Conservation (phyloP, 2,329 filamentous ascomycete genomes). For the Aspergillus udagawae region DNA sequence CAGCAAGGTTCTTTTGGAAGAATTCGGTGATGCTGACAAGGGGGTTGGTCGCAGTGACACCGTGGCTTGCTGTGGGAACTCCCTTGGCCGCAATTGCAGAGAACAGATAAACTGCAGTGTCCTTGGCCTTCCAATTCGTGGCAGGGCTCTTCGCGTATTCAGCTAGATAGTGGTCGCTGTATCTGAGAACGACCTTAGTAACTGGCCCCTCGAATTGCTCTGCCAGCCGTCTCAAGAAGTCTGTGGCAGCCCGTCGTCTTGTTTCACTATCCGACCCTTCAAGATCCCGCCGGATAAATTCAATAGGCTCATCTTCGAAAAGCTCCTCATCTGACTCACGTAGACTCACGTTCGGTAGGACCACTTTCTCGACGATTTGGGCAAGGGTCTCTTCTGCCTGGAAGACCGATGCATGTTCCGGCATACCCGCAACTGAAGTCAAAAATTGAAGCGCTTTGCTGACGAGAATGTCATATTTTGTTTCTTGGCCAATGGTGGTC, state of each 20-base stretch:
- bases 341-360: slow-evolving; percentile 85
- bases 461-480: slow-evolving; percentile 89
- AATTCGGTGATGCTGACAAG: slow-evolving; percentile 87
- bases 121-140: slow-evolving; percentile 91
- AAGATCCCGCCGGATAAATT: slow-evolving; percentile 91
- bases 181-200: slow-evolving; percentile 79
- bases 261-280: slow-evolving; percentile 97
- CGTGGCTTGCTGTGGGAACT: slow-evolving; percentile 77
- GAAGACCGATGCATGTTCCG: slow-evolving; percentile 77
- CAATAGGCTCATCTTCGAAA: slow-evolving; percentile 97
- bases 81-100: slow-evolving; percentile 92
- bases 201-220: slow-evolving; percentile 83
- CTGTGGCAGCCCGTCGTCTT: slow-evolving; percentile 82
- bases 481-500: slow-evolving; percentile 78
- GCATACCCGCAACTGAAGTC: slow-evolving; percentile 77
- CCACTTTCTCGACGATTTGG: slow-evolving; percentile 92
- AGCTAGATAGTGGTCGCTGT: slow-evolving; percentile 78
- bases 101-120: slow-evolving; percentile 96
- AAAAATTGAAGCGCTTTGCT: slow-evolving; percentile 94
- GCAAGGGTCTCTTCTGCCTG: slow-evolving; percentile 74
- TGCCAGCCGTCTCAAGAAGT: slow-evolving; percentile 85
- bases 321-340: slow-evolving; percentile 92
- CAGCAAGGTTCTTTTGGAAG: slow-evolving; percentile 87
- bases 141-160: slow-evolving; percentile 65
- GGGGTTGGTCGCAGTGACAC: slow-evolving; percentile 86